phyloP scores from a whole-genome alignment of 2,329 filamentous ascomycete species.

The Sarocladiaceae sp. region DNA sequence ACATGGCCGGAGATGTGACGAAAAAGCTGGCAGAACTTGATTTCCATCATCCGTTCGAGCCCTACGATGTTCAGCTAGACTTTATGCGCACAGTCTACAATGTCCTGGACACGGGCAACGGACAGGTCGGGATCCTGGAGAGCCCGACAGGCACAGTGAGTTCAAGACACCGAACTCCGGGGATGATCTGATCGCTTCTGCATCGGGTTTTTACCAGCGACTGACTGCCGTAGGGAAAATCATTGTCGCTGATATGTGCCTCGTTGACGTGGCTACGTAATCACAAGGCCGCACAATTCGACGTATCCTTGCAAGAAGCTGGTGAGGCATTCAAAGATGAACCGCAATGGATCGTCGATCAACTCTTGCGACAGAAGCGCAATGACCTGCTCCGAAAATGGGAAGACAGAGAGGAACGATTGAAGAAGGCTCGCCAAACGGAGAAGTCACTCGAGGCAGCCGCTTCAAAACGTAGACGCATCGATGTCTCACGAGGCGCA shows the following conservation, averaged over 20 bases:
- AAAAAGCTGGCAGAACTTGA: slow-evolving; percentile 35
- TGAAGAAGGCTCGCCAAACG: slow-evolving; percentile 61
- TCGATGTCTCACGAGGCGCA: slow-evolving; percentile 28
- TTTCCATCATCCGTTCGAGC: slow-evolving; percentile 84
- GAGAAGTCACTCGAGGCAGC: slow-evolving; percentile 53
- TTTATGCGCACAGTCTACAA: slow-evolving; percentile 84
- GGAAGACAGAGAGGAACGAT: slow-evolving; percentile 69
- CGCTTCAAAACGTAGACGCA: slow-evolving; percentile 41
- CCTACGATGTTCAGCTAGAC: slow-evolving; percentile 81
- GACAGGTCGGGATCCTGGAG: slow-evolving; percentile 83
- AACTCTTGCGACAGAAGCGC: slow-evolving; percentile 65
- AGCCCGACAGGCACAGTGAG: slow-evolving; percentile 78
- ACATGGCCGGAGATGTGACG: neutral
- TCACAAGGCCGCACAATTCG: slow-evolving; percentile 62
- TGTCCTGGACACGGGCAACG: slow-evolving; percentile 65
- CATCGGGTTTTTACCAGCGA: too few species aligned
- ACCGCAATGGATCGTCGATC: slow-evolving; percentile 79
- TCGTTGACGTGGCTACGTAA: slow-evolving; percentile 88
- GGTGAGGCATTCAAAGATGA: slow-evolving; percentile 56
- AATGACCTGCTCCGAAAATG: slow-evolving; percentile 62
- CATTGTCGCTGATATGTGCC: slow-evolving; percentile 83
- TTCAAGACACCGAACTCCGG: too few species aligned
- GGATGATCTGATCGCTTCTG: too few species aligned
- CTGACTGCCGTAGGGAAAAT: slow-evolving; percentile 63
- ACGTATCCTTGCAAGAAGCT: slow-evolving; percentile 42